Percentiles rank a stretch among this genome's conserved stretches.
Conservation (phyloP, 371 early-diverging fungal genomes). For the Mortierella polycephala region DNA sequence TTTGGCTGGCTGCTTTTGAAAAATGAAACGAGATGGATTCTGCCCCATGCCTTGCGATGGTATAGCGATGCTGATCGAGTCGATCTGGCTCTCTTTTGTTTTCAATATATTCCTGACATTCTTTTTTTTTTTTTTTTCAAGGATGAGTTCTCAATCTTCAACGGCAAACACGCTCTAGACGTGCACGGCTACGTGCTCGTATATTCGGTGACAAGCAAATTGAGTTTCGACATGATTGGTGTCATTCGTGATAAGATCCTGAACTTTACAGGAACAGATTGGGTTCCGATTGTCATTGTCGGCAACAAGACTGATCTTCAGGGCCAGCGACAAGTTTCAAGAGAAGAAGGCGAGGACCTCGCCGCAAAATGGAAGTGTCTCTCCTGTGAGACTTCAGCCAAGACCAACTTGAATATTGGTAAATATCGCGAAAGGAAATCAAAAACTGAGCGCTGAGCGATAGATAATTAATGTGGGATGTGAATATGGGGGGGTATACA, state of each 20-base stretch:
- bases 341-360: slow-evolving; percentile 80
- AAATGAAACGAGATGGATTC: too few relatives aligned
- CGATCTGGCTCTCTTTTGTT: too few relatives aligned
- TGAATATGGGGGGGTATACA: too few relatives aligned
- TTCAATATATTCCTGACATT: too few relatives aligned
- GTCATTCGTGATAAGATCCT: slow-evolving; percentile 95
- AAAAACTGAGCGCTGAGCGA: too few relatives aligned
- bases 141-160: slow-evolving; percentile 96
- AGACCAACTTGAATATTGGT: slow-evolving; percentile 89
- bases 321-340: slow-evolving; percentile 82
- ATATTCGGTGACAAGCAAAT: slow-evolving; percentile 90
- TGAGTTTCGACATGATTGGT: slow-evolving; percentile 90
- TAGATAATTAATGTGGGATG: too few relatives aligned
- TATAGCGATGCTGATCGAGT: too few relatives aligned
- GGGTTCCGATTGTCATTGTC: slow-evolving; percentile 91
- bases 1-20: too few relatives aligned
- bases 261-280: slow-evolving; percentile 90
- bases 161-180: slow-evolving; percentile 88
- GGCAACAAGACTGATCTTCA: slow-evolving; percentile 94
- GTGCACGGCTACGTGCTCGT: slow-evolving; percentile 95
- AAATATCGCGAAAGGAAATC: too few relatives aligned
- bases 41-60: too few relatives aligned
- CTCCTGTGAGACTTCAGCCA: slow-evolving; percentile 91
- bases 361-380: slow-evolving; percentile 87
- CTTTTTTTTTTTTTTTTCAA: slow-evolving; percentile 23